These are phyloP conservation scores for Cinchona pubescens DNA, from an alignment of 257 asterid genomes.

Conservation along the genomic window DNA sequence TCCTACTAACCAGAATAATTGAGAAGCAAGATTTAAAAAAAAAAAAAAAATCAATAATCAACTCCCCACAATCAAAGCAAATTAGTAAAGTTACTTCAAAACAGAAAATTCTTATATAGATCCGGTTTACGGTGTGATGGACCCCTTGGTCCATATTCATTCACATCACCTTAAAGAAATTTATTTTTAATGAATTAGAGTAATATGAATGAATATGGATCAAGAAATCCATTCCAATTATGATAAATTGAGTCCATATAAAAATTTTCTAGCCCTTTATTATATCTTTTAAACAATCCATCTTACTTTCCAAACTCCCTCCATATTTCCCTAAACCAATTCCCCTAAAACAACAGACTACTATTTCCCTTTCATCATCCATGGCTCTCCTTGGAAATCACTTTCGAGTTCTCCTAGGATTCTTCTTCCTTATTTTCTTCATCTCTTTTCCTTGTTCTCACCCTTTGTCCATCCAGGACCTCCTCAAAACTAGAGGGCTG, in stretches of 20 bases:
- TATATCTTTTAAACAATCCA: slow-evolving; percentile 30
- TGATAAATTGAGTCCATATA: too few species aligned
- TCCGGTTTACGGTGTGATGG: too few species aligned
- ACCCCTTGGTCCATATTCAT: neutral
- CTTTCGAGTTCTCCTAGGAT: slow-evolving; percentile 10
- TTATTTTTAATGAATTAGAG: too few species aligned
- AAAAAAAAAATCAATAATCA: slow-evolving; percentile 8
- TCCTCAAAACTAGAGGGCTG: slow-evolving; percentile 68
- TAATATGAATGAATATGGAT: too few species aligned
- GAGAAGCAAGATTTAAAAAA: slow-evolving; percentile 3
- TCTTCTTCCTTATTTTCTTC: slow-evolving; percentile 22
- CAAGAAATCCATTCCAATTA: too few species aligned
- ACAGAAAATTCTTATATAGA: neutral
- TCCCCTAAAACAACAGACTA: slow-evolving; percentile 33
- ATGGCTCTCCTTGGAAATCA: slow-evolving; percentile 38
- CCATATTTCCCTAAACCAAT: slow-evolving; percentile 34
- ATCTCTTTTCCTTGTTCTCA: slow-evolving; percentile 15
- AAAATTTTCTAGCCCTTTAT: too few species aligned
- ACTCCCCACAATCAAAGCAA: slow-evolving; percentile 14
- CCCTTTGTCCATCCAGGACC: slow-evolving; percentile 66
- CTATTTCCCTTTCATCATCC: neutral
- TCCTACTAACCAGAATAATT: slow-evolving; percentile 18
- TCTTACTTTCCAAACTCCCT: slow-evolving; percentile 38
- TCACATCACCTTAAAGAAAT: neutral
- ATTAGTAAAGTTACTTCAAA: slow-evolving; percentile 12